Conservation (phyloP, 2,329 filamentous ascomycete species). For the Albophoma yamanashiensis region DNA sequence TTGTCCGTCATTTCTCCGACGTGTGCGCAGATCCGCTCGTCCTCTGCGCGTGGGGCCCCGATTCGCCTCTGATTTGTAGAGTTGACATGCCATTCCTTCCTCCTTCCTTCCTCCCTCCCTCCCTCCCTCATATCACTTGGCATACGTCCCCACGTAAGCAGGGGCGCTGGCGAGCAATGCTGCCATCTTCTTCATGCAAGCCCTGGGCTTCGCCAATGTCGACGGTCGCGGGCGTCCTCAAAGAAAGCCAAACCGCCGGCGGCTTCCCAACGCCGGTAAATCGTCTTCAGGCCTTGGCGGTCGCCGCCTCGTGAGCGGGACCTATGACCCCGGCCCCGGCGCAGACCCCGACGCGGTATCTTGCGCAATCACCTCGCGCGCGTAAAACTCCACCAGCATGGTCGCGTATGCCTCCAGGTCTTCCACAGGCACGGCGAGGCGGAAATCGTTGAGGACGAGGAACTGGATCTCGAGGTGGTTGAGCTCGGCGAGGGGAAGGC, state of each 20-base stretch:
- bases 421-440: constrained; percentile 84
- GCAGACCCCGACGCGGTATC: constrained; percentile 1
- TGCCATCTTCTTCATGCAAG: background rate
- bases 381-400: constrained; percentile 97
- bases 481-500: constrained; percentile 79
- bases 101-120: too few relatives aligned
- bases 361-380: constrained; percentile 63
- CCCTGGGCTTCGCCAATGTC: background rate
- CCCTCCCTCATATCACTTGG: background rate
- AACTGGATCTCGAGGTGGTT: constrained; percentile 97
- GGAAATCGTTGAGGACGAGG: constrained; percentile 88
- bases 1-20: background rate
- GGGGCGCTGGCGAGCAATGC: background rate
- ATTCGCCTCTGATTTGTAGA: background rate
- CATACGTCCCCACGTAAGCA: background rate
- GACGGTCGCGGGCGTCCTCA: background rate
- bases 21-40: background rate
- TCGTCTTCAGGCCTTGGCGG: background rate
- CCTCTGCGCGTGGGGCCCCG: background rate
- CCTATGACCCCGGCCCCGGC: background rate
- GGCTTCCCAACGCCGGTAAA: background rate
- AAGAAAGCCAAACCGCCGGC: background rate
- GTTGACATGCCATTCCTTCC: background rate
- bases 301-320: background rate
- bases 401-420: constrained; percentile 96